These are phyloP conservation scores for Moesziomyces sp. DNA, from an alignment of 1,284 basidiomycete genomes.

Conservation along the genomic window DNA sequence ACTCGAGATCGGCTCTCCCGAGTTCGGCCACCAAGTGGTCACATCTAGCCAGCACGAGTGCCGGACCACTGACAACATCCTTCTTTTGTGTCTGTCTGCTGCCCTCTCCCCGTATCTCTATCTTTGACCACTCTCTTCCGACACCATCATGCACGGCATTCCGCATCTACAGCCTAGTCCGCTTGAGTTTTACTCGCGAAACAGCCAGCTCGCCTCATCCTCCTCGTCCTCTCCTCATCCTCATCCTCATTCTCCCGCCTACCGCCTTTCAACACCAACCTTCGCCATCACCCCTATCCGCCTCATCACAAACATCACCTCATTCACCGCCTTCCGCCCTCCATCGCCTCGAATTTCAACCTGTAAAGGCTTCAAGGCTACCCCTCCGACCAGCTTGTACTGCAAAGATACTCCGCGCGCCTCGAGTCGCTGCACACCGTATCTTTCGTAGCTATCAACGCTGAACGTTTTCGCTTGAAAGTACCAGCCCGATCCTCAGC, in stretches of 20 bases:
- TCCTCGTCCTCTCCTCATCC: conserved; percentile 3
- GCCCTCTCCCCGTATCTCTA: not conserved
- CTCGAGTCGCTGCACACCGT: conserved; percentile 46
- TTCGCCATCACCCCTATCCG: conserved; percentile 1
- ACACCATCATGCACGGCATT: not conserved
- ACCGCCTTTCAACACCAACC: conserved; percentile 17
- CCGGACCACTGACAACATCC: no score
- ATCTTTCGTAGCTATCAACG: conserved; percentile 1
- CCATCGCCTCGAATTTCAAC: not conserved
- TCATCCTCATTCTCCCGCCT: conserved; percentile 1
- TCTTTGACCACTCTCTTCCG: not conserved
- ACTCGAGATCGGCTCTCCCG: no score
- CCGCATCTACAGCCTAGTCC: conserved; percentile 56
- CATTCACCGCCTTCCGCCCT: not conserved
- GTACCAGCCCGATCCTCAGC: not conserved
- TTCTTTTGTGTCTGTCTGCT: not conserved
- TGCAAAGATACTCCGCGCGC: conserved; percentile 40
- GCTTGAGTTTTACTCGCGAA: conserved; percentile 65
- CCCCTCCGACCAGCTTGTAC: not conserved
- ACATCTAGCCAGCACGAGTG: not conserved
- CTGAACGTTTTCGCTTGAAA: no score
- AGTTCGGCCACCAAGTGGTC: no score
- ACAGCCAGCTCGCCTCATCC: conserved; percentile 50
- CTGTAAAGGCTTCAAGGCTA: no score
- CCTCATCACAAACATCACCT: conserved; percentile 1